Base-by-base conservation (phyloP, 768 basidiomycete species). In the Phallus indusiatus region DNA sequence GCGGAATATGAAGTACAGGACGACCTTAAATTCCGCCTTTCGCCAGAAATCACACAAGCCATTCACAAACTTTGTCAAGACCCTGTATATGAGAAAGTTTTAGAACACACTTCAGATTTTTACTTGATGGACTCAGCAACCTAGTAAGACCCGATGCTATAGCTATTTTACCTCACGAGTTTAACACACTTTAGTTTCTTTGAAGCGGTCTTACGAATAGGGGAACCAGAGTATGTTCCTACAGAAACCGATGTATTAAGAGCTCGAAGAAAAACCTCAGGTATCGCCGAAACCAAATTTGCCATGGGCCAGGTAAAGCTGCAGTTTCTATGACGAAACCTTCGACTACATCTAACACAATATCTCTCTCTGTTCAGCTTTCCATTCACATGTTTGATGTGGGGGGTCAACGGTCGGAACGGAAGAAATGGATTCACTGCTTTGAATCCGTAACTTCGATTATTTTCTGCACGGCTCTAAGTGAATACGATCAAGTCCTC, bases 51-150 rank as follows among this genome's bases (percentile, higher is more conserved):
- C 56, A 85, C 86, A 1, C 74, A 80, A 28, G 85, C 86, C 7
- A 85, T 89, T 47, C 75, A 80, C 60, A 74, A 86, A 48, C 71
- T 89, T 1, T 85, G 84, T 84, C 78, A 82, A 56, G 87, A 90
- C 67, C 81, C 59, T 56, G 64, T 60, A 59, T 75, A 75, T 53
- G 67, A 72, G 10, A 69, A 70, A 10, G 67, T 81, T 10, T 77
- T 81, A 76, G 78, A 80, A 34, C 82, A 84, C 63, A 74, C 75
- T 20, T 82, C 76, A 68, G 85, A 93, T 56, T 95, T 95, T 66
- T 94, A 95, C 68, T 75, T 96, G 14, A 95, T 94, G 91, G 94
- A 96, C 68, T 89, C 83, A n/a, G 94, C 94, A 0, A 77, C 78
- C 48, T 95, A 95, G 90, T 91, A 65, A 68, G 88, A 80, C 12